phyloP scores from a whole-genome alignment of 2,329 filamentous ascomycete species.

The Fusarium sp. region DNA sequence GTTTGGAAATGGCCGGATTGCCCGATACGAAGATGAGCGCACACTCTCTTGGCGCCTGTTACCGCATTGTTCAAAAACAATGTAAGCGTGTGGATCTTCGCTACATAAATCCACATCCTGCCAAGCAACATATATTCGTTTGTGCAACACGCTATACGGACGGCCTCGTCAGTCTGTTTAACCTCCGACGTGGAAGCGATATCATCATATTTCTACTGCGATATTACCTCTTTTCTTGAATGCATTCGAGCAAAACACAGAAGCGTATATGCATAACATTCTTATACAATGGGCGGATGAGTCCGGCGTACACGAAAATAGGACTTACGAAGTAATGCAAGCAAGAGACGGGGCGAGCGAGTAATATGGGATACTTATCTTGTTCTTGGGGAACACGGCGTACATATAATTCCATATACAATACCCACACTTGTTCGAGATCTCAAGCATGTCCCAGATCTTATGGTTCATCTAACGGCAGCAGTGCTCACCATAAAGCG shows the following conservation, averaged over 20 bases:
- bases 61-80: not conserved
- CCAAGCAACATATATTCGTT: not conserved
- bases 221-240: conserved; percentile 5
- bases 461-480: not conserved
- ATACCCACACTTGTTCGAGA: conserved; percentile 36
- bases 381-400: conserved; percentile 8
- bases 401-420: conserved; percentile 35
- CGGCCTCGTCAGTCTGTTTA: not conserved
- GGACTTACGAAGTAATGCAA: conserved; percentile 35
- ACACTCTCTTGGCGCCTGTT: not conserved
- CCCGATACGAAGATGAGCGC: not conserved
- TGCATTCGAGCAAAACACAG: not conserved
- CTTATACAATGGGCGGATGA: conserved; percentile 9
- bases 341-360: conserved; percentile 7
- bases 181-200: not conserved
- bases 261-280: conserved; percentile 10
- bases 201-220: conserved; percentile 2
- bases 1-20: not conserved
- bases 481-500: not conserved
- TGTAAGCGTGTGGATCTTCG: not conserved
- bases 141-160: not conserved
- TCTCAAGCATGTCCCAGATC: not conserved
- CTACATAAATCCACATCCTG: not conserved
- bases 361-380: conserved; percentile 10
- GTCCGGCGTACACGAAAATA: conserved; percentile 26